A percentile compares a stretch with the other conserved stretches of the same genome.
phyloP scores from a whole-genome alignment of 768 basidiomycete genomes.

The Russula brevipes region DNA sequence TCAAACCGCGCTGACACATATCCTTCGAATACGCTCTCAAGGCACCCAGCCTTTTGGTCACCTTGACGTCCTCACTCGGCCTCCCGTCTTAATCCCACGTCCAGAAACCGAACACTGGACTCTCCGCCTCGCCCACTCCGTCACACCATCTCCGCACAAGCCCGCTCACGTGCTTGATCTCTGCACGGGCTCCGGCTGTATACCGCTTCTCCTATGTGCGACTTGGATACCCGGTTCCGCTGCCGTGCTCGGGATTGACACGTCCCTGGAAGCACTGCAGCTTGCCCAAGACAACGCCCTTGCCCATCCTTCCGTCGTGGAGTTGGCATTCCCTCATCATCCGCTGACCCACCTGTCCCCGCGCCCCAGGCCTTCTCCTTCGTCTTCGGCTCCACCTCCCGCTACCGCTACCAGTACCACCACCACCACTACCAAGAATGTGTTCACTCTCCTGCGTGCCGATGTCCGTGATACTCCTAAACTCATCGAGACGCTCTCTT shows the following conservation, averaged over 20 bases:
- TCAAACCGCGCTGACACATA: not conserved
- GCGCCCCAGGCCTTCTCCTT: not conserved
- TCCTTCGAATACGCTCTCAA: conserved; percentile 20
- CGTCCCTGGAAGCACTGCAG: conserved; percentile 52
- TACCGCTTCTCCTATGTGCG: conserved; percentile 77
- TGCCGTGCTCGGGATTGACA: conserved; percentile 61
- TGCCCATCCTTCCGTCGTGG: conserved; percentile 23
- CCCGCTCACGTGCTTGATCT: conserved; percentile 63
- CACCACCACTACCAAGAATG: not conserved
- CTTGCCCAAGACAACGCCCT: conserved; percentile 45
- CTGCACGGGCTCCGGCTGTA: conserved; percentile 90
- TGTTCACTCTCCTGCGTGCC: conserved; percentile 37
- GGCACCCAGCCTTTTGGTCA: conserved; percentile 89
- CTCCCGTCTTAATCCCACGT: conserved; percentile 88
- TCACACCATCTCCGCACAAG: conserved; percentile 35
- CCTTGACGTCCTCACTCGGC: conserved; percentile 62
- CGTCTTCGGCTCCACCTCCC: not conserved
- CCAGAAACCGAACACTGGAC: conserved; percentile 92
- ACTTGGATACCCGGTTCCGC: conserved; percentile 52
- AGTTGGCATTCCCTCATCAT: not conserved
- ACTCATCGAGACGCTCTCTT: conserved; percentile 26
- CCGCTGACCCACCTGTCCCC: not conserved
- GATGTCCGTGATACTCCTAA: conserved; percentile 37
- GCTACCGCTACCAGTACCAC: no score
- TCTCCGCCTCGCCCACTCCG: conserved; percentile 48